These are phyloP conservation scores for Trichoderma erinaceum DNA, from an alignment of 495 filamentous ascomycete genomes.

Conservation along the genomic window DNA sequence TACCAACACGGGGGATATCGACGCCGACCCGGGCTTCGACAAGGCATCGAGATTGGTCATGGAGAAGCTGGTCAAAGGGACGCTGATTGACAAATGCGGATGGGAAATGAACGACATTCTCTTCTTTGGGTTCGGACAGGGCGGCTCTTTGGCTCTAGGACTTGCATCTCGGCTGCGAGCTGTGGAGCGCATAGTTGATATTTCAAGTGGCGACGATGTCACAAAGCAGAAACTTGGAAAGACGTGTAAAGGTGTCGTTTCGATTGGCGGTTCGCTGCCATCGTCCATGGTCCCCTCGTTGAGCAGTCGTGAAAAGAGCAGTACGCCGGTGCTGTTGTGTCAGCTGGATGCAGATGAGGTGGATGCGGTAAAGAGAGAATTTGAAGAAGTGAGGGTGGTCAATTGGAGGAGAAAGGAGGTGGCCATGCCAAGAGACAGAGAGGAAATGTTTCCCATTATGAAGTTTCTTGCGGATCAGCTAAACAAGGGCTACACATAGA, in stretches of 20 bases:
- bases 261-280: constrained; percentile 69
- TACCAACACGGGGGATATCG: constrained; percentile 53
- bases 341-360: constrained; percentile 61
- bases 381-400: constrained; percentile 65
- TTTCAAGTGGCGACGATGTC: constrained; percentile 14
- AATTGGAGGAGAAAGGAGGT: constrained; percentile 70
- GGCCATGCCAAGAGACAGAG: constrained; percentile 72
- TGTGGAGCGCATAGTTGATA: constrained; percentile 27
- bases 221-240: background rate
- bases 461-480: constrained; percentile 78
- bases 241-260: constrained; percentile 56
- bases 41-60: constrained; percentile 46
- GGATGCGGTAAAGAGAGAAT: constrained; percentile 56
- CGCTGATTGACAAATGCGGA: constrained; percentile 61
- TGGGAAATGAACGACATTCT: constrained; percentile 64
- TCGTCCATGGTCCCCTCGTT: constrained; percentile 39
- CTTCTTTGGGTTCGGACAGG: constrained; percentile 82
- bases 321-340: constrained; percentile 69
- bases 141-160: constrained; percentile 70
- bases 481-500: constrained; percentile 21
- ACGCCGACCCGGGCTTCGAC: constrained; percentile 73
- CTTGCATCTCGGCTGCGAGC: constrained; percentile 37
- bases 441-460: constrained; percentile 93
- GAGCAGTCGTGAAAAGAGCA: constrained; percentile 44
- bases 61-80: constrained; percentile 52